A percentile compares a stretch with the other conserved stretches of the same genome.
These are phyloP conservation scores for Rubroboletus satanas DNA, from an alignment of 768 basidiomycete species.

Conservation along the genomic window DNA sequence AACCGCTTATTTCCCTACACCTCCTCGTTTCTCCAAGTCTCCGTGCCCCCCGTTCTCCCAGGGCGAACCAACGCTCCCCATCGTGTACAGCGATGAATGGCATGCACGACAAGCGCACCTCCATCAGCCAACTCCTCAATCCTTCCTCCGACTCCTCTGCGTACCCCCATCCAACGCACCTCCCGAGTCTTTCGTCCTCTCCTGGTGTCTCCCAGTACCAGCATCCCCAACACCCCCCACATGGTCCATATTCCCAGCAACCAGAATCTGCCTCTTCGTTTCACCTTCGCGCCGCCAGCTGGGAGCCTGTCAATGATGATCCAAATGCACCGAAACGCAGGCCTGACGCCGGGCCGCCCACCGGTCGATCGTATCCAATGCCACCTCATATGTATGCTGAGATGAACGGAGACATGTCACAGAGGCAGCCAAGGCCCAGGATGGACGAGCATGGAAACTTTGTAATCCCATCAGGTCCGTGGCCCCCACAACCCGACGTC, in stretches of 20 bases:
- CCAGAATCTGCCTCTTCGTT: conserved; percentile 36
- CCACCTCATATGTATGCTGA: conserved; percentile 35
- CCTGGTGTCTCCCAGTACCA: conserved; percentile 27
- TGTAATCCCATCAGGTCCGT: conserved; percentile 27
- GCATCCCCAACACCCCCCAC: conserved; percentile 27
- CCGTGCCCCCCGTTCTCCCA: conserved; percentile 4
- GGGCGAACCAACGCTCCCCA: conserved; percentile 13
- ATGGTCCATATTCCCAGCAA: conserved; percentile 26
- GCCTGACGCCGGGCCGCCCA: conserved; percentile 31
- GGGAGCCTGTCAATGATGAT: conserved; percentile 42
- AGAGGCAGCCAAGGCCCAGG: conserved; percentile 27
- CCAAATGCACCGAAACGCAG: conserved; percentile 36
- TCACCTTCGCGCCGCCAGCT: conserved; percentile 60
- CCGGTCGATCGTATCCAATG: conserved; percentile 35
- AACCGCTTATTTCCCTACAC: conserved; percentile 28
- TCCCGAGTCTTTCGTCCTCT: conserved; percentile 23
- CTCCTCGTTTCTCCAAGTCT: conserved; percentile 20
- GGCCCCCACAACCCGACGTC: conserved; percentile 34
- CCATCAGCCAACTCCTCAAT: conserved; percentile 49
- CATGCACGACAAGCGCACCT: conserved; percentile 49
- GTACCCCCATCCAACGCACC: conserved; percentile 29
- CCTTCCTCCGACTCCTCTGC: conserved; percentile 41
- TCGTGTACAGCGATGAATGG: conserved; percentile 35
- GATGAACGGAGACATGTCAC: conserved; percentile 30
- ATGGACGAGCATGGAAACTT: conserved; percentile 32